A percentile compares a stretch with the other conserved stretches of the same genome.
Evolutionary conservation across 805 yeast genomes (phyloP).

Genomic region (Candida chauliodis): DNA sequence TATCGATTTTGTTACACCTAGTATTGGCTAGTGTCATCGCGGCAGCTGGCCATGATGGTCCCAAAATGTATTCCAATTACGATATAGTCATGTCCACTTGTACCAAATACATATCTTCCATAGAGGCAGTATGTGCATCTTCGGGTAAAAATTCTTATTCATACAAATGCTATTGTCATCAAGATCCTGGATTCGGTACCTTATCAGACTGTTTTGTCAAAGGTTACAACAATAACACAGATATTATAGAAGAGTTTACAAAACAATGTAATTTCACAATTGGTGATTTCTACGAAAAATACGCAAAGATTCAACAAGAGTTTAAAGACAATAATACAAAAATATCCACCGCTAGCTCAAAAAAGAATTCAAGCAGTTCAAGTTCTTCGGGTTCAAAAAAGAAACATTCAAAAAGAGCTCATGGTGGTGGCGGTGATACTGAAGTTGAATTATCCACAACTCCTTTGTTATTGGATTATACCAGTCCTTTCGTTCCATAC

Average conservation of each 20-base stretch:
- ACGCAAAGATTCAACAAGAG: slow-evolving; percentile 9
- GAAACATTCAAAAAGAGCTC: slow-evolving; percentile 3
- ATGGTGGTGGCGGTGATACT: slow-evolving; percentile 4
- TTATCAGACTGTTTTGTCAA: slow-evolving; percentile 19
- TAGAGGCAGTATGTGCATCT: slow-evolving; percentile 15
- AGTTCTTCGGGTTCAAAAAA: neutral
- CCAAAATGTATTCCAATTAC: slow-evolving; percentile 9
- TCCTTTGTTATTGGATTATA: slow-evolving; percentile 31
- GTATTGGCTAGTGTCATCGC: neutral
- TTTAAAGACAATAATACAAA: slow-evolving; percentile 8
- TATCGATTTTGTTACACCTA: neutral
- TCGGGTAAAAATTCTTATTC: slow-evolving; percentile 5
- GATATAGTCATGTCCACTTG: slow-evolving; percentile 15
- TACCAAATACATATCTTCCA: slow-evolving; percentile 9
- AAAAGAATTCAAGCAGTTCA: neutral
- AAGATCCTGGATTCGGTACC: slow-evolving; percentile 18
- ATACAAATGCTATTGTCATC: slow-evolving; percentile 15
- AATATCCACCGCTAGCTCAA: neutral
- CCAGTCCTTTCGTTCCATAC: slow-evolving; percentile 36
- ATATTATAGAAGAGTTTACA: slow-evolving; percentile 13
- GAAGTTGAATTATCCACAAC: slow-evolving; percentile 15
- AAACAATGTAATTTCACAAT: slow-evolving; percentile 12
- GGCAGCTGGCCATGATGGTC: slow-evolving; percentile 5
- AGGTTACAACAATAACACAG: slow-evolving; percentile 18
- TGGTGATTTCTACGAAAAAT: slow-evolving; percentile 13